These are phyloP conservation scores for Arthrobotrys entomopaga DNA, from an alignment of 2,329 filamentous ascomycete species.

Conservation along the genomic window DNA sequence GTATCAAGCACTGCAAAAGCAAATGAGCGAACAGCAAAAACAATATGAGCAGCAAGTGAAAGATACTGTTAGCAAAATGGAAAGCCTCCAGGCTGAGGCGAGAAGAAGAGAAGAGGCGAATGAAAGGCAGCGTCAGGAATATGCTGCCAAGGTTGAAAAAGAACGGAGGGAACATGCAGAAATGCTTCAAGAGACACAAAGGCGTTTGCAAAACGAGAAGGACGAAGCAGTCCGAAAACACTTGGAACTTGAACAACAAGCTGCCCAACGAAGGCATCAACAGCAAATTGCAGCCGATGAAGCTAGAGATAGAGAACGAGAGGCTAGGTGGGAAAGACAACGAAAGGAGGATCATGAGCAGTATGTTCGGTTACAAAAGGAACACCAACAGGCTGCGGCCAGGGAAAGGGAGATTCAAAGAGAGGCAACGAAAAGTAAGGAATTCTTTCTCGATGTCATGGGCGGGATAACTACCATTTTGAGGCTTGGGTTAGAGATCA, in stretches of 20 bases:
- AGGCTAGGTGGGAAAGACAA: constrained; percentile 8
- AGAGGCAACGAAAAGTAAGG: constrained; percentile 13
- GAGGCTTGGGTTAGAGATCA: constrained; percentile 1
- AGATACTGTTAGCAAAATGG: constrained; percentile 1
- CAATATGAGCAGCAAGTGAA: constrained; percentile 6
- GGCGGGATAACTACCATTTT: constrained; percentile 1
- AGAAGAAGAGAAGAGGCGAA: neutral
- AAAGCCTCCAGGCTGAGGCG: neutral
- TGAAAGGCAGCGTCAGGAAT: constrained; percentile 1
- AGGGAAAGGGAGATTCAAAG: neutral
- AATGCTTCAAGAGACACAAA: neutral
- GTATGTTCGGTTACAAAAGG: neutral
- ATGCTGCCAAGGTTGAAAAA: neutral
- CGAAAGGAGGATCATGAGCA: neutral
- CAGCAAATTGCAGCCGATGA: constrained; percentile 5
- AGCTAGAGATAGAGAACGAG: neutral
- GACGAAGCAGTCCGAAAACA: constrained; percentile 4
- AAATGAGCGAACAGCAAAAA: constrained; percentile 10
- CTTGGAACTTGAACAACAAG: constrained; percentile 2
- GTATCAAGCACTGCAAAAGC: constrained; percentile 14
- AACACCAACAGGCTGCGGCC: neutral
- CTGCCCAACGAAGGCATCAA: constrained; percentile 9
- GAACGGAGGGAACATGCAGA: constrained; percentile 2
- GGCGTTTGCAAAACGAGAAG: constrained; percentile 5
- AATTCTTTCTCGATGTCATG: neutral